Base-by-base conservation (phyloP, 148 eudicot genomes). In the Silene conica region DNA sequence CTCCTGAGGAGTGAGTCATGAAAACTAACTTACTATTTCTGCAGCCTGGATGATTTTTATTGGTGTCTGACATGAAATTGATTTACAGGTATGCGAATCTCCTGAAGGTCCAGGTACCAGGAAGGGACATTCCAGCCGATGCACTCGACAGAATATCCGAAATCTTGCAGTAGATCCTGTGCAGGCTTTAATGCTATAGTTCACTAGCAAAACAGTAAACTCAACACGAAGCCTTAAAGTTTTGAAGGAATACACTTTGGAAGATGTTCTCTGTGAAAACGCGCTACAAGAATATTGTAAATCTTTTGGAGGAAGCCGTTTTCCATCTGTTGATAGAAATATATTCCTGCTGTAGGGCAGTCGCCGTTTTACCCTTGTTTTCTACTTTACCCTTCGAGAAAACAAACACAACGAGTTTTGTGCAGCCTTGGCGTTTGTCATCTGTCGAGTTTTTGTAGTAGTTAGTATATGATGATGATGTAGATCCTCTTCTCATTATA, bases 51-150 rank as follows among this genome's bases (percentile, higher is more conserved):
- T 62, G 19, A 69, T 61, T 48, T 59, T 52, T 14, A 67, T 43
- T 25, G 2, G 21, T 75, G 50, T 67, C 75, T 72, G 73, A 81
- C 74, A 18, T 38, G 15, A 16, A 73, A 31, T 45, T 57, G 25
- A 22, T 76, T 71, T 63, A 28, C 85, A 94, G 98, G 87, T 94
- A 96, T 43, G 50, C 74, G 61, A 89, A 73, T 88, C 97, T 96
- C 76, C 73, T 92, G 63, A 88, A 89, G 80, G 84, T 87, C 48
- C 80, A 85, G 68, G 97, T 96, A 80, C 97, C 96, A 9, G 99
- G 99, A 31, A 86, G 99, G 77, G 99, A 96, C 15, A 90, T 96
- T 65, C 99, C 99, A 1, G 74, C 76, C 6, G 97, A 92, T 77
- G 90, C 99, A 63, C 80, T 79, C 22, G 92, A 81, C 45, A 82